phyloP scores from a whole-genome alignment of 139 green algal species.

The Chloropicon primus region DNA sequence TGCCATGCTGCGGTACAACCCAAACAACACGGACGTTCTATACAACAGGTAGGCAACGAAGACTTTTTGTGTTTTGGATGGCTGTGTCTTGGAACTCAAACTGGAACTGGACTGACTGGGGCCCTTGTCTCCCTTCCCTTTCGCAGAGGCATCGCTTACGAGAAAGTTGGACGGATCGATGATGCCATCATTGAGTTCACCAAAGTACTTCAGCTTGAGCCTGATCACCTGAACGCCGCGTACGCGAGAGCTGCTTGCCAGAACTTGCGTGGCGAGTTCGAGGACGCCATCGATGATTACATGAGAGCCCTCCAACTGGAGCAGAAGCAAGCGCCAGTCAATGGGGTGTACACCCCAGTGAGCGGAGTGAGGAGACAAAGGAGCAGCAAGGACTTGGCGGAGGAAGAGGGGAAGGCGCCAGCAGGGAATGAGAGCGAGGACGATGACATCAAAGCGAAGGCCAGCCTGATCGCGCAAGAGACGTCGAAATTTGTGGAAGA shows the following conservation, averaged over 20 bases:
- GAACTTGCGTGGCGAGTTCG: conserved; percentile 22
- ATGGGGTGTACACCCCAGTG: not conserved
- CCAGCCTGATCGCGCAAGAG: not conserved
- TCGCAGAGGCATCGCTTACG: conserved; percentile 35
- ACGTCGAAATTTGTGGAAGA: not conserved
- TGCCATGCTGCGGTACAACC: conserved; percentile 29
- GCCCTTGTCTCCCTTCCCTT: too few relatives aligned
- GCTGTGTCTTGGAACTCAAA: too few relatives aligned
- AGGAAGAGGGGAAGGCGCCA: not conserved
- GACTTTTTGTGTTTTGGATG: too few relatives aligned
- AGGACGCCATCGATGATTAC: not conserved
- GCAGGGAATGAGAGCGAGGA: not conserved
- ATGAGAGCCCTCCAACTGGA: not conserved
- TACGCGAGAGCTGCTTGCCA: conserved; percentile 51
- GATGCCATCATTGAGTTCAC: conserved; percentile 29
- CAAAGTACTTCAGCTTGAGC: conserved; percentile 32
- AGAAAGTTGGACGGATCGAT: conserved; percentile 32
- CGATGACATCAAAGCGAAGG: not conserved
- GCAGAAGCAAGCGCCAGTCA: not conserved
- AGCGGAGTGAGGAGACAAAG: not conserved
- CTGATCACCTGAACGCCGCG: conserved; percentile 40
- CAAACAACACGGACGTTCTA: conserved; percentile 40
- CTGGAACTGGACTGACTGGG: too few relatives aligned
- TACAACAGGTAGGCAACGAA: conserved; percentile 49
- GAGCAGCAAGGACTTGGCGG: not conserved